Conservation (phyloP, 345 rosid genomes). For the Arabis alpina region DNA sequence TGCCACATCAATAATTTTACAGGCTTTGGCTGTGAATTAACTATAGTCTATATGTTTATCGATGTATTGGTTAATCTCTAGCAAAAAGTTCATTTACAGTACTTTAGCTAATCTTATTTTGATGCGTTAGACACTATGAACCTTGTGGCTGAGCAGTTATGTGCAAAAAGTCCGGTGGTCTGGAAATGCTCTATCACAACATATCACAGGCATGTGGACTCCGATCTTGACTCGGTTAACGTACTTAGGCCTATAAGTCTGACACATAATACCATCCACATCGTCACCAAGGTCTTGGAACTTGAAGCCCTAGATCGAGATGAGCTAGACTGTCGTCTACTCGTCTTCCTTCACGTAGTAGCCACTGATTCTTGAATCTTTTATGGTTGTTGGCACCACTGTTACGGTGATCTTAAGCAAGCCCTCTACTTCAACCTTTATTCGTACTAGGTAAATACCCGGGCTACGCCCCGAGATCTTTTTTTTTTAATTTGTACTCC, state of each 20-base stretch:
- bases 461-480: too few relatives aligned
- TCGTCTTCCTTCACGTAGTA: conserved; percentile 63
- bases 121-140: conserved; percentile 20
- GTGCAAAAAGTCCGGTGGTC: conserved; percentile 52
- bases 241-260: conserved; percentile 58
- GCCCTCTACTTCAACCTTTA: conserved; percentile 47
- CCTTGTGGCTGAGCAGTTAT: conserved; percentile 56
- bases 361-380: conserved; percentile 61
- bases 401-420: conserved; percentile 53
- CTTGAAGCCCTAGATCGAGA: conserved; percentile 68
- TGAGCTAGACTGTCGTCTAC: conserved; percentile 72
- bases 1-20: not conserved
- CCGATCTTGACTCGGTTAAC: conserved; percentile 63
- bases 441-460: too few relatives aligned
- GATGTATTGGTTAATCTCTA: not conserved
- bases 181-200: conserved; percentile 60
- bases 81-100: too few relatives aligned
- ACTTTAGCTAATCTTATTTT: too few relatives aligned
- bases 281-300: conserved; percentile 53
- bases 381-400: conserved; percentile 59
- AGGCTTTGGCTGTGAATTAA: not conserved
- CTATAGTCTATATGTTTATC: not conserved
- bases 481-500: too few relatives aligned
- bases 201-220: conserved; percentile 65
- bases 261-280: conserved; percentile 66